phyloP scores from a whole-genome alignment of 805 yeast species.

The Teunomyces tritomae region DNA sequence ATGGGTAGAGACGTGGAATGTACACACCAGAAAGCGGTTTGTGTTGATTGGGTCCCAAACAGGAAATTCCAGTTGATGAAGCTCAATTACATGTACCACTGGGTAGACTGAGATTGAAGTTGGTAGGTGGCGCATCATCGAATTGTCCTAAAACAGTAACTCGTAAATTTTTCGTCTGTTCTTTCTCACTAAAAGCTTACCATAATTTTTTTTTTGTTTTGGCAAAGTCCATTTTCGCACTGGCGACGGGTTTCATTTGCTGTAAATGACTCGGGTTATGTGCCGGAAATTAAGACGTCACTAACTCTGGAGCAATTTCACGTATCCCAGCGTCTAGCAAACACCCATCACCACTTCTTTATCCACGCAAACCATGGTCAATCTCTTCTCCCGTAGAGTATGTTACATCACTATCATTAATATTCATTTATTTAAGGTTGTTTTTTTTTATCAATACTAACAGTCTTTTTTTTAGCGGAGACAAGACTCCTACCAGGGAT shows the following conservation, averaged over 20 bases:
- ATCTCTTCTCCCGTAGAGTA: conserved; percentile 5
- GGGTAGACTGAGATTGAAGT: background rate
- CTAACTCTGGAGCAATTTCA: background rate
- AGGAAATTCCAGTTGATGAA: background rate
- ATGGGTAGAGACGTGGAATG: background rate
- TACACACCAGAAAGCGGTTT: background rate
- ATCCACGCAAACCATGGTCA: conserved; percentile 1
- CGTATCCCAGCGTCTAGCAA: background rate
- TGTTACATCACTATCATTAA: background rate
- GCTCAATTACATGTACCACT: background rate
- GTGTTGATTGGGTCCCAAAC: background rate
- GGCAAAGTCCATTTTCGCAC: no score
- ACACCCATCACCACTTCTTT: background rate
- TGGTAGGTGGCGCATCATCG: no score
- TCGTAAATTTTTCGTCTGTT: background rate
- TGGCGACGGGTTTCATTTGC: background rate
- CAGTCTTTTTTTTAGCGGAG: conserved; percentile 10
- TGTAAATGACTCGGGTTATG: background rate
- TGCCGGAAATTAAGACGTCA: background rate
- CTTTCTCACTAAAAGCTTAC: background rate
- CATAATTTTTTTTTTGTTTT: no score
- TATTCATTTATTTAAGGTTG: background rate
- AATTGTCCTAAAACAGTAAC: background rate
- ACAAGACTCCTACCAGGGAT: conserved; percentile 29
- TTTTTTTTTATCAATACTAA: conserved; percentile 5